Evolutionary conservation across 108 stramenopile species (phyloP).

Genomic region (Fistulifera solaris): DNA sequence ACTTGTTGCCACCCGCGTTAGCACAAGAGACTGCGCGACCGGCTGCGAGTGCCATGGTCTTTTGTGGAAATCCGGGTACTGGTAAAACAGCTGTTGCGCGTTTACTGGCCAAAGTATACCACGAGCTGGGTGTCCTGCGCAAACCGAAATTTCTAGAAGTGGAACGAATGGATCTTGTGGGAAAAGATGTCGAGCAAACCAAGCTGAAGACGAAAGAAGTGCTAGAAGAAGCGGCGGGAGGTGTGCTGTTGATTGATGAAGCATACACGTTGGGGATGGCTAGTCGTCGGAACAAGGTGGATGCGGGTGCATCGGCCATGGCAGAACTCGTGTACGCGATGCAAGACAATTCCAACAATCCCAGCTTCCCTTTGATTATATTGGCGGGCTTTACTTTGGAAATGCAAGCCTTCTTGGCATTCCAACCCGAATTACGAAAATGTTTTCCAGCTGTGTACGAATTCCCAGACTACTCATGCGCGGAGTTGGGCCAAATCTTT

Average conservation of each 20-base stretch:
- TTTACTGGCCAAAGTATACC: conserved; percentile 81
- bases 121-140: conserved; percentile 75
- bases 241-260: conserved; percentile 87
- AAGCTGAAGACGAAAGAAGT: conserved; percentile 81
- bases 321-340: conserved; percentile 66
- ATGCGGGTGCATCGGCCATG: conserved; percentile 66
- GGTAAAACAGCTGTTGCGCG: conserved; percentile 96
- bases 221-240: conserved; percentile 77
- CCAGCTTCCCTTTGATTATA: conserved; percentile 60
- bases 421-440: conserved; percentile 59
- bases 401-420: conserved; percentile 71
- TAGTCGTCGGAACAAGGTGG: conserved; percentile 55
- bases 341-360: conserved; percentile 45
- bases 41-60: conserved; percentile 75
- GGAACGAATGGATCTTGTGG: conserved; percentile 84
- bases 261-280: conserved; percentile 84
- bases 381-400: conserved; percentile 83
- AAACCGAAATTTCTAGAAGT: conserved; percentile 85
- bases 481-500: conserved; percentile 73
- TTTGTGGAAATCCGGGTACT: conserved; percentile 92
- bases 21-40: conserved; percentile 59
- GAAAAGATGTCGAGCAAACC: conserved; percentile 50
- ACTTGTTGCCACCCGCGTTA: conserved; percentile 39
- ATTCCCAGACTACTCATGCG: conserved; percentile 82
- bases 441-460: conserved; percentile 73